Conservation (phyloP, 2,329 filamentous ascomycete genomes). For the Chaetothyriales sp. region DNA sequence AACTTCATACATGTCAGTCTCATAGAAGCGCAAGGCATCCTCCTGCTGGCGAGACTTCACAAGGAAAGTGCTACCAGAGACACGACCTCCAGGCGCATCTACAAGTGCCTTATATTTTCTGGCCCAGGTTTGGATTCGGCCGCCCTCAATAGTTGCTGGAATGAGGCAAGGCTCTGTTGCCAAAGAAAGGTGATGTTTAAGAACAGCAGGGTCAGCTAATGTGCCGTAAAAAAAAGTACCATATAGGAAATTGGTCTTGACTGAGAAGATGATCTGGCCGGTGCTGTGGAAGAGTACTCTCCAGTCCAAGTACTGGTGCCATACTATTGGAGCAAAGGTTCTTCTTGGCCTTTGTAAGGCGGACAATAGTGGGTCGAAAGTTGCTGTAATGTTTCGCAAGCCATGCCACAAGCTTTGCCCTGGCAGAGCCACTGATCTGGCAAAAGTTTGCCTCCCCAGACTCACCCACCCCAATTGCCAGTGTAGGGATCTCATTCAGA, state of each 20-base stretch:
- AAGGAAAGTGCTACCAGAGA: constrained; percentile 22
- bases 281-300: constrained; percentile 22
- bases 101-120: constrained; percentile 29
- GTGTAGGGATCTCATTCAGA: constrained; percentile 8
- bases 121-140: no score
- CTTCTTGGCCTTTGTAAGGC: background rate
- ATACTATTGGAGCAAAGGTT: no score
- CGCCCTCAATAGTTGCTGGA: no score
- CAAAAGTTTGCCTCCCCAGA: constrained; percentile 17
- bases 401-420: constrained; percentile 10
- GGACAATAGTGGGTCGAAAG: constrained; percentile 20
- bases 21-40: constrained; percentile 24
- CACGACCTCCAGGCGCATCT: constrained; percentile 16
- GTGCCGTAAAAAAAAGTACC: constrained; percentile 35
- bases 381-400: constrained; percentile 8
- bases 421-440: constrained; percentile 13
- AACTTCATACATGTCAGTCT: constrained; percentile 29
- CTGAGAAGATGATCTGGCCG: constrained; percentile 7
- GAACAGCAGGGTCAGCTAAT: constrained; percentile 21
- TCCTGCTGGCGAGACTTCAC: constrained; percentile 22
- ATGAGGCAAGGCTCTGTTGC: constrained; percentile 15
- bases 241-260: constrained; percentile 25
- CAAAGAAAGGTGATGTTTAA: constrained; percentile 23
- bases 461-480: constrained; percentile 12
- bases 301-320: no score